These are phyloP conservation scores for Wickerhamomyces bisporus DNA, from an alignment of 805 yeast species.

Conservation along the genomic window DNA sequence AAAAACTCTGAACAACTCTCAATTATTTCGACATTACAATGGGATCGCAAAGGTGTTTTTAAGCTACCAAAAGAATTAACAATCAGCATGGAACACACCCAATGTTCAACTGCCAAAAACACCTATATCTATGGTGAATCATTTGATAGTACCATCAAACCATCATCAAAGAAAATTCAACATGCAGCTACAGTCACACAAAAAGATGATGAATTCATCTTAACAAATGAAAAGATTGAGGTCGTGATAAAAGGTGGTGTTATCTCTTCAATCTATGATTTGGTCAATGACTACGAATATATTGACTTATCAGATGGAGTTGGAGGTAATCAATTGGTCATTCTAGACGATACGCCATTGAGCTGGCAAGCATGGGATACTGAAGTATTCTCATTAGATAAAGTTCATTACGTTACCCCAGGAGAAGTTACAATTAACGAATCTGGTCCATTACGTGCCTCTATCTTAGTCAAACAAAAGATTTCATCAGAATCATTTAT, in stretches of 20 bases:
- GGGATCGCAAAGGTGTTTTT: slow-evolving; percentile 47
- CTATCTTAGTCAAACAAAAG: slow-evolving; percentile 56
- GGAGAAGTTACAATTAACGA: slow-evolving; percentile 35
- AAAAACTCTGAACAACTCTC: slow-evolving; percentile 21
- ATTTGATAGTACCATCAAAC: slow-evolving; percentile 7
- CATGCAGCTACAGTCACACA: slow-evolving; percentile 47
- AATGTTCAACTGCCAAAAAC: slow-evolving; percentile 13
- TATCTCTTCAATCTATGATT: slow-evolving; percentile 60
- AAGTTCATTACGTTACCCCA: slow-evolving; percentile 44
- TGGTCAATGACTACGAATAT: slow-evolving; percentile 54
- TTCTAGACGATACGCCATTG: slow-evolving; percentile 87
- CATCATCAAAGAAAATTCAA: slow-evolving; percentile 21
- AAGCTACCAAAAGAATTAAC: slow-evolving; percentile 24
- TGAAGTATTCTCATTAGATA: slow-evolving; percentile 80
- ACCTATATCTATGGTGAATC: slow-evolving; percentile 17
- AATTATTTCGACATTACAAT: slow-evolving; percentile 54
- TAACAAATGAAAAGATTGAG: slow-evolving; percentile 57
- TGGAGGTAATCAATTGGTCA: slow-evolving; percentile 77
- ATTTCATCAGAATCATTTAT: slow-evolving; percentile 56
- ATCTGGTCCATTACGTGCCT: slow-evolving; percentile 54
- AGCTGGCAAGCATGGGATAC: slow-evolving; percentile 98
- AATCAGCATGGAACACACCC: slow-evolving; percentile 6
- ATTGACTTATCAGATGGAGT: slow-evolving; percentile 52
- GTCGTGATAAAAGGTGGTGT: slow-evolving; percentile 59
- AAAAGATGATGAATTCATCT: slow-evolving; percentile 36